These are phyloP conservation scores for Fistulifera solaris DNA, from an alignment of 108 stramenopile species.

Conservation along the genomic window DNA sequence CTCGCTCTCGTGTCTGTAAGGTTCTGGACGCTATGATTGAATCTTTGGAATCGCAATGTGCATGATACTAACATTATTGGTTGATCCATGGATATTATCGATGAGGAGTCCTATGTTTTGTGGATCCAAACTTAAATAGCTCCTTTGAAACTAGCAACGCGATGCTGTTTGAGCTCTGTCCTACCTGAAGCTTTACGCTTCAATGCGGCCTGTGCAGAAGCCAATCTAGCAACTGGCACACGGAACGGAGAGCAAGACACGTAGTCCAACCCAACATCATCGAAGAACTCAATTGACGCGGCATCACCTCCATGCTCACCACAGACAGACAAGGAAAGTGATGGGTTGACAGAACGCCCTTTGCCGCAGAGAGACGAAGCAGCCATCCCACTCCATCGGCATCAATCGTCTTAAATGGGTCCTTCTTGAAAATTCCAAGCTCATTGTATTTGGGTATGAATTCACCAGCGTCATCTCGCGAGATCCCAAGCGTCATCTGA, in stretches of 20 bases:
- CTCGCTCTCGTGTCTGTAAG: too few species aligned
- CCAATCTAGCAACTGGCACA: constrained; percentile 79
- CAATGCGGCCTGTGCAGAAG: constrained; percentile 49
- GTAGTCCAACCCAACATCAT: constrained; percentile 58
- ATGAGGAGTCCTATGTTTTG: too few species aligned
- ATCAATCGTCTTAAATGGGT: constrained; percentile 82
- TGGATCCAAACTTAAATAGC: too few species aligned
- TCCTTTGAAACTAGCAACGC: neutral
- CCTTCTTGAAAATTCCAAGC: constrained; percentile 64
- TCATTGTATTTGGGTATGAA: constrained; percentile 76
- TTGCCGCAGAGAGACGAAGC: constrained; percentile 44
- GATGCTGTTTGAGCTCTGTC: neutral
- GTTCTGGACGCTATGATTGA: too few species aligned
- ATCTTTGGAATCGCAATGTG: too few species aligned
- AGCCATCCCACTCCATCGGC: constrained; percentile 73
- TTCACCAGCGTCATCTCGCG: constrained; percentile 74
- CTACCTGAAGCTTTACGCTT: neutral
- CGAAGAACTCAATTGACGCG: constrained; percentile 60
- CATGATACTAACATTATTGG: too few species aligned
- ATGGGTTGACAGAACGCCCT: constrained; percentile 44
- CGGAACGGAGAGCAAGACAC: constrained; percentile 86
- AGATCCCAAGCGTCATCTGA: constrained; percentile 79
- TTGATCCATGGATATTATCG: too few species aligned
- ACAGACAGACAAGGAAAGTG: constrained; percentile 64
- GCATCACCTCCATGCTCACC: constrained; percentile 89